Evolutionary conservation across 257 asterid genomes (phyloP), one percentile per base, ranked within the genome.

Genomic region (Eucommia ulmoides): DNA sequence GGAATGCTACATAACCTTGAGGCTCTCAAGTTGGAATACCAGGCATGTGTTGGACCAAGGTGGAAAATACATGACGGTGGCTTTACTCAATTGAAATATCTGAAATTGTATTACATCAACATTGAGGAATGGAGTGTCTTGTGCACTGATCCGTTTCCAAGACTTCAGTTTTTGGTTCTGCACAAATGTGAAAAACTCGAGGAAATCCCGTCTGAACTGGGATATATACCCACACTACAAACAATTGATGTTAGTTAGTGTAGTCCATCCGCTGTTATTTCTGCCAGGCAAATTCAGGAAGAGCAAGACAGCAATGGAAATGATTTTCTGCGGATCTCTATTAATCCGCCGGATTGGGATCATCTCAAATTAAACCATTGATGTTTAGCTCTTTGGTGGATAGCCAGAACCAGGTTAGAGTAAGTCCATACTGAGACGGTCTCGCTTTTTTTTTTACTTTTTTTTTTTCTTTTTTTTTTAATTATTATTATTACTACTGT

Each of bases 31-130:
- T 19, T 60, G 50, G 46, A 23, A 38, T 11, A 23, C 0, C 8
- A 19, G 8, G 41, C 50, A 1, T 46, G 19, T 19, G 19, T 16
- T 16, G 61, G 61, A 3, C 20, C 8, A 8, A 16, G 35, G 21
- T 67, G 67, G 68, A 53, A 51, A 48, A 45, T 61, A 3, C 23
- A 1, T 11, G 64, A 51, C 17, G 64, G 61, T 11, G 46, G 46
- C 11, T 67, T 51, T 18, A 8, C 8, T 18, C 22, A 16, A 18
- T 52, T 55, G 24, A 50, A 56, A 12, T 42, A 45, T 7, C 25
- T 50, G 18, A n/a, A 24, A 20, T 25, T 63, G 5, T 19, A 49
- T 0, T 22, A 24, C 3, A 25, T 47, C 0, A 19, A 49, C 46
- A 46, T 55, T 1, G 7, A 22, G 20, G 20, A 22, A 2, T 63